Evolutionary conservation across 148 eudicot genomes (phyloP).

Genomic region (Silene uniflora): DNA sequence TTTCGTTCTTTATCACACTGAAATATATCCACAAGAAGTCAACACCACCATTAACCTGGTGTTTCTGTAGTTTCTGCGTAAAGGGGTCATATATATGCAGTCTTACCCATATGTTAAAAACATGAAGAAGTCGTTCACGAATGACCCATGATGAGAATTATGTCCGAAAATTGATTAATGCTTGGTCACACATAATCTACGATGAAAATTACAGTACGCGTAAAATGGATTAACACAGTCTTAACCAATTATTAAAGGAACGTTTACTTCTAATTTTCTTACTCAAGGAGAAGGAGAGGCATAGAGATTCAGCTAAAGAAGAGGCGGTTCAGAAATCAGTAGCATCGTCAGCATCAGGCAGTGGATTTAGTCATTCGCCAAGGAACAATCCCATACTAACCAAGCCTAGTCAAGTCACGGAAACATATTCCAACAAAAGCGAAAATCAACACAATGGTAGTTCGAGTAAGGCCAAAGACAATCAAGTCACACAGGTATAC

Average conservation of each 20-base stretch:
- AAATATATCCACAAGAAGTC: neutral
- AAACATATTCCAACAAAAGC: constrained; percentile 17
- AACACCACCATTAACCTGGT: no score
- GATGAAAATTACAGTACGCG: no score
- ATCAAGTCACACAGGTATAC: constrained; percentile 57
- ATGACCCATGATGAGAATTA: no score
- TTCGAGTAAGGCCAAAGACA: constrained; percentile 34
- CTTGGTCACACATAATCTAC: no score
- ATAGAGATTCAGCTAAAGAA: constrained; percentile 27
- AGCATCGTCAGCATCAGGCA: constrained; percentile 27
- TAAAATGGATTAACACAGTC: neutral
- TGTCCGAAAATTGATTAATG: no score
- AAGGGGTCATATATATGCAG: no score
- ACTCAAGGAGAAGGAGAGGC: constrained; percentile 57
- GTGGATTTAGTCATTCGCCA: constrained; percentile 26
- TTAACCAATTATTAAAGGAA: neutral
- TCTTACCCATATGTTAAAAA: no score
- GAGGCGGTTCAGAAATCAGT: constrained; percentile 31
- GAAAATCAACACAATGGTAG: constrained; percentile 29
- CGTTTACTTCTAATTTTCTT: neutral
- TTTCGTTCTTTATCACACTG: constrained; percentile 11
- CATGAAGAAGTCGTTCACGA: no score
- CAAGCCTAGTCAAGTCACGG: constrained; percentile 36
- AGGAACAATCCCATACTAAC: constrained; percentile 21
- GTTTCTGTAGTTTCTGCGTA: no score